These are phyloP conservation scores for Naganishia liquefaciens DNA, from an alignment of 1,284 basidiomycete genomes.

Conservation along the genomic window DNA sequence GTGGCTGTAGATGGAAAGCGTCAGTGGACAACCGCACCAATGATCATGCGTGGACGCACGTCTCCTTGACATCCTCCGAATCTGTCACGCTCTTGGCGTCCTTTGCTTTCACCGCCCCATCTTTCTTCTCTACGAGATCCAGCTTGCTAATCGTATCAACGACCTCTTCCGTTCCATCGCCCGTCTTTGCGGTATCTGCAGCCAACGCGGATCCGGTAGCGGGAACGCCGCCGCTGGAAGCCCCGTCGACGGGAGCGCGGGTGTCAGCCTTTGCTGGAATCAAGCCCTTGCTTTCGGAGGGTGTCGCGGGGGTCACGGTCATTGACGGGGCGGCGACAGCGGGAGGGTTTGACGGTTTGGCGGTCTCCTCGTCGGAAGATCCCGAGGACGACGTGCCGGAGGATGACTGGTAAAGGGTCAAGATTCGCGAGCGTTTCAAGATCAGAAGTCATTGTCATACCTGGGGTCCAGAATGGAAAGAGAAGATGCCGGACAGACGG, in stretches of 20 bases:
- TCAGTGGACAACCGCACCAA: not conserved
- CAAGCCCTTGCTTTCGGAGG: not conserved
- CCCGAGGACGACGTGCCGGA: slow-evolving; percentile 8
- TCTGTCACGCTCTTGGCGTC: not conserved
- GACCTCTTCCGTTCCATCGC: not conserved
- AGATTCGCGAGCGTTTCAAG: not conserved
- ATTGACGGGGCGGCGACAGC: not conserved
- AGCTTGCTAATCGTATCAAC: slow-evolving; percentile 1
- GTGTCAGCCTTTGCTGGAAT: not conserved
- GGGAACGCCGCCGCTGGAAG: not conserved
- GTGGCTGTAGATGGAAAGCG: not conserved
- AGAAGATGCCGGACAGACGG: slow-evolving; percentile 29
- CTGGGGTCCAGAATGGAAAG: slow-evolving; percentile 18
- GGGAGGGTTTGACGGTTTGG: not conserved
- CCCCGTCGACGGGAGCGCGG: not conserved
- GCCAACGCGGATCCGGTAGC: not conserved
- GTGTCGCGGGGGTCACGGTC: slow-evolving; percentile 16
- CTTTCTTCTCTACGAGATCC: not conserved
- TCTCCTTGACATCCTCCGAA: slow-evolving; percentile 9
- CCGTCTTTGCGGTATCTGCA: not conserved
- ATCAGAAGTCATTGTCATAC: not conserved
- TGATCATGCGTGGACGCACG: not conserved
- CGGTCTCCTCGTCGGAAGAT: slow-evolving; percentile 11
- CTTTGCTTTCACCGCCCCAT: not conserved
- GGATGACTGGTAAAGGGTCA: not conserved